Percentiles rank a stretch among this genome's conserved stretches.
Conservation (phyloP, 768 basidiomycete genomes). For the Mycena epipterygia region DNA sequence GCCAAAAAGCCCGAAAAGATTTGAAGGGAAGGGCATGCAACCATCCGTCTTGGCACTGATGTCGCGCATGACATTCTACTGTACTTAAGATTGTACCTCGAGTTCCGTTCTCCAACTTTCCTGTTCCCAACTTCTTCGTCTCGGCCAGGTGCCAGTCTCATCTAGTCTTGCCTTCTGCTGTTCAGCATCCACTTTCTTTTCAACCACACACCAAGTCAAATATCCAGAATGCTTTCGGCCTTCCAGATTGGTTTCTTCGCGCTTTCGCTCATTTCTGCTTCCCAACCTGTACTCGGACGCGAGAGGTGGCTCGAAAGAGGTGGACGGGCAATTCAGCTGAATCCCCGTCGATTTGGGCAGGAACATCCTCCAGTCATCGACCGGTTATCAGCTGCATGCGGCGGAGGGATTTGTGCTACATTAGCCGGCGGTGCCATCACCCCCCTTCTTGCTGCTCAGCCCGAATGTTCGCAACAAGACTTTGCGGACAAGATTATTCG, state of each 20-base stretch:
- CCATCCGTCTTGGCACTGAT: neutral
- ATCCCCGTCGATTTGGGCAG: constrained; percentile 68
- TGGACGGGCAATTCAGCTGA: constrained; percentile 57
- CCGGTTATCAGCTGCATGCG: constrained; percentile 61
- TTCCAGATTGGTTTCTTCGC: constrained; percentile 36
- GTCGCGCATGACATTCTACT: neutral
- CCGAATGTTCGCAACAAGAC: constrained; percentile 70
- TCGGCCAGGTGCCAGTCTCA: neutral
- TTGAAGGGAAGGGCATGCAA: neutral
- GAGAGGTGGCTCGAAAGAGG: constrained; percentile 64
- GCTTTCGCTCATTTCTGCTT: constrained; percentile 35
- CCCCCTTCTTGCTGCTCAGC: constrained; percentile 65
- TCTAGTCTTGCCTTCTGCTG: neutral
- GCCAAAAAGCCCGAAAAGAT: neutral
- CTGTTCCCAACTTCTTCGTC: neutral
- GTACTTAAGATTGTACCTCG: neutral
- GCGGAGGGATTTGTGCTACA: constrained; percentile 61
- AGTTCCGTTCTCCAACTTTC: neutral
- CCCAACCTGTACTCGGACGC: constrained; percentile 51
- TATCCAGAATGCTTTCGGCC: constrained; percentile 38
- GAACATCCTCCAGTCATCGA: constrained; percentile 62
- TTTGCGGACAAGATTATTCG: constrained; percentile 70
- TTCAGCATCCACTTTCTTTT: constrained; percentile 32
- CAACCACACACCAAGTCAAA: constrained; percentile 30
- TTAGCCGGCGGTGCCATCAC: constrained; percentile 65